Evolutionary conservation across 2,329 filamentous ascomycete genomes (phyloP).

Genomic region (Phialophora expanda): DNA sequence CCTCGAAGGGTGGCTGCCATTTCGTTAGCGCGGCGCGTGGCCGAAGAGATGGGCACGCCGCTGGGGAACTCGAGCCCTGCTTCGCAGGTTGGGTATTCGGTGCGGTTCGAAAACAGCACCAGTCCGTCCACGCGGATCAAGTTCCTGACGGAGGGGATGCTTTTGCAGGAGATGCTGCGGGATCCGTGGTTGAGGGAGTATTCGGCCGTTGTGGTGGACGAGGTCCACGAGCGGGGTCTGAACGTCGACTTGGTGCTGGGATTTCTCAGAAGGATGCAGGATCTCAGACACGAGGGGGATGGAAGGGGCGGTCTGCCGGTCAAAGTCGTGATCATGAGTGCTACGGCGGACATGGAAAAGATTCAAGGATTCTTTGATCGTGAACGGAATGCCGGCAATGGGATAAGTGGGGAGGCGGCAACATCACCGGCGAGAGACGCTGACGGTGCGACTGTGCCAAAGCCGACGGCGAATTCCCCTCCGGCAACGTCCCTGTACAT

Average conservation of each 20-base stretch:
- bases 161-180: slow-evolving; percentile 88
- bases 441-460: slow-evolving; percentile 15
- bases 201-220: slow-evolving; percentile 89
- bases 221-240: slow-evolving; percentile 94
- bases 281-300: slow-evolving; percentile 37
- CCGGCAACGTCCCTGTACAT: slow-evolving; percentile 65
- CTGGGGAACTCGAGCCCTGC: slow-evolving; percentile 62
- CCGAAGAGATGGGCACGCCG: slow-evolving; percentile 75
- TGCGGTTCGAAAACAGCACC: slow-evolving; percentile 87
- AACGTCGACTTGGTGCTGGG: slow-evolving; percentile 92
- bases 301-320: slow-evolving; percentile 74
- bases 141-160: slow-evolving; percentile 93
- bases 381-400: slow-evolving; percentile 8
- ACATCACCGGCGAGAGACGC: no score
- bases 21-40: slow-evolving; percentile 84
- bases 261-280: slow-evolving; percentile 79
- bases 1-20: slow-evolving; percentile 93
- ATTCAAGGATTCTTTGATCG: slow-evolving; percentile 74
- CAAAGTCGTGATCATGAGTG: slow-evolving; percentile 96
- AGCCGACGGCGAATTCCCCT: neutral
- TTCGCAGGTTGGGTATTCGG: slow-evolving; percentile 83
- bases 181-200: slow-evolving; percentile 84
- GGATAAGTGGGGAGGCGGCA: neutral
- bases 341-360: slow-evolving; percentile 84
- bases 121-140: slow-evolving; percentile 87